Percentiles rank a stretch among this genome's conserved stretches.
Conservation (phyloP, 108 stramenopile genomes). For the Cyclotella atomus region DNA sequence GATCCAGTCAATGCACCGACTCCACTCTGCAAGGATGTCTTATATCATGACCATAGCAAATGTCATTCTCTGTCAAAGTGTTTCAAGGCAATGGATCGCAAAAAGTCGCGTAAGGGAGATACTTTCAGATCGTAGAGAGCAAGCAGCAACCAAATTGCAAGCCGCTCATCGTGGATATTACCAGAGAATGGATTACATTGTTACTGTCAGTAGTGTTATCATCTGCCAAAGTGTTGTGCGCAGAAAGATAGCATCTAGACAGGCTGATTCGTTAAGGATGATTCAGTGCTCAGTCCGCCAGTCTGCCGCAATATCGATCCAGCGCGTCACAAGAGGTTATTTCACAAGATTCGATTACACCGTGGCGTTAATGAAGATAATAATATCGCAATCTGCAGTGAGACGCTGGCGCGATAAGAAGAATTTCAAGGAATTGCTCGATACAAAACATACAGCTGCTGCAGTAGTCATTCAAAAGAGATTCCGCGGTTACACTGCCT, state of each 20-base stretch:
- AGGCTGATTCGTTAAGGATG: background rate
- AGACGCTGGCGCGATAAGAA: background rate
- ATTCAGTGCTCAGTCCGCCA: background rate
- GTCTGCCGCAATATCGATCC: slow-evolving; percentile 6
- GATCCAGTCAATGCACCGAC: slow-evolving; percentile 23
- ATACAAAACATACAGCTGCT: background rate
- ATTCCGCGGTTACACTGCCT: background rate
- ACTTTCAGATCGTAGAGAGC: too few species aligned
- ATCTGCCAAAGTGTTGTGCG: slow-evolving; percentile 12
- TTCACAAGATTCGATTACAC: background rate
- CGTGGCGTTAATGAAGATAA: background rate
- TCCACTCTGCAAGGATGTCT: background rate
- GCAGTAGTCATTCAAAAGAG: slow-evolving; percentile 5
- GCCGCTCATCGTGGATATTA: background rate
- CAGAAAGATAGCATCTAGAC: slow-evolving; percentile 8
- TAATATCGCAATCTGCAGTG: background rate
- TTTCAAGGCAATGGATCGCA: slow-evolving; percentile 46
- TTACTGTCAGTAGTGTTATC: slow-evolving; percentile 1
- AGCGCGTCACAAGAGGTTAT: slow-evolving; percentile 4
- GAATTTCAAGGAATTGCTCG: background rate
- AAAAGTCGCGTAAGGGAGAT: background rate
- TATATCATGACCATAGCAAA: slow-evolving; percentile 37
- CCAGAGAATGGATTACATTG: background rate
- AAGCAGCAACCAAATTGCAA: slow-evolving; percentile 3
- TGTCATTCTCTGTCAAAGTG: slow-evolving; percentile 66